Percentiles rank a stretch among this genome's conserved stretches.
Conservation (phyloP, 2,329 filamentous ascomycete genomes). For the Alternaria tenuissima region DNA sequence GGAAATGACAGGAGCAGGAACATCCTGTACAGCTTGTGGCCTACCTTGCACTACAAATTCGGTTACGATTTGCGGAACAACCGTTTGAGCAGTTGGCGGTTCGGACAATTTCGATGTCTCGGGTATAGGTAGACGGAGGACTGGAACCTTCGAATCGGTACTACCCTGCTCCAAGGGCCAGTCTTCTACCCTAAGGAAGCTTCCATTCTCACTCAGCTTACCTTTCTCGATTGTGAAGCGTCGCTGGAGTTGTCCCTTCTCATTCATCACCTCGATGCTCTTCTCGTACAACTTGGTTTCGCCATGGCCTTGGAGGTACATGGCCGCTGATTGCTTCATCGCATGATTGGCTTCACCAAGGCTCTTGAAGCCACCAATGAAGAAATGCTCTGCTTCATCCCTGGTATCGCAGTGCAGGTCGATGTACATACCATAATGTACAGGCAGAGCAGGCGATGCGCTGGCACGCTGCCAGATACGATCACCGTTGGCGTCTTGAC, state of each 20-base stretch:
- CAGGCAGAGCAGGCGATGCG: background rate
- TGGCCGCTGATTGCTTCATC: constrained; percentile 6
- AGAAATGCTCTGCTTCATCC: background rate
- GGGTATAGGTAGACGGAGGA: background rate
- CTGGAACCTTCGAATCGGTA: background rate
- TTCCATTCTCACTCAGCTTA: background rate
- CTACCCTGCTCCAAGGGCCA: background rate
- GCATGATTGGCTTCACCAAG: constrained; percentile 6
- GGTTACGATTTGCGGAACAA: background rate
- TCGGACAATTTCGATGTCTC: background rate
- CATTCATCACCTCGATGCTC: constrained; percentile 8
- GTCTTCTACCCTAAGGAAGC: background rate
- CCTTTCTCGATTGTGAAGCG: constrained; percentile 6
- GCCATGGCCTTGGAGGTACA: background rate
- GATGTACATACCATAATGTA: constrained; percentile 12
- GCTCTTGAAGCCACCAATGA: constrained; percentile 8
- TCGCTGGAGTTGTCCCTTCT: background rate
- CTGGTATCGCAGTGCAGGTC: background rate
- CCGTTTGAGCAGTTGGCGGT: background rate
- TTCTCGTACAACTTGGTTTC: background rate
- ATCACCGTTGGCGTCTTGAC: background rate
- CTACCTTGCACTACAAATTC: background rate
- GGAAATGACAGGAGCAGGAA: background rate
- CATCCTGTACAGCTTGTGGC: background rate
- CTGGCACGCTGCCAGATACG: background rate